These are phyloP conservation scores for Cryomyces antarcticus DNA, from an alignment of 495 filamentous ascomycete species.

Conservation along the genomic window DNA sequence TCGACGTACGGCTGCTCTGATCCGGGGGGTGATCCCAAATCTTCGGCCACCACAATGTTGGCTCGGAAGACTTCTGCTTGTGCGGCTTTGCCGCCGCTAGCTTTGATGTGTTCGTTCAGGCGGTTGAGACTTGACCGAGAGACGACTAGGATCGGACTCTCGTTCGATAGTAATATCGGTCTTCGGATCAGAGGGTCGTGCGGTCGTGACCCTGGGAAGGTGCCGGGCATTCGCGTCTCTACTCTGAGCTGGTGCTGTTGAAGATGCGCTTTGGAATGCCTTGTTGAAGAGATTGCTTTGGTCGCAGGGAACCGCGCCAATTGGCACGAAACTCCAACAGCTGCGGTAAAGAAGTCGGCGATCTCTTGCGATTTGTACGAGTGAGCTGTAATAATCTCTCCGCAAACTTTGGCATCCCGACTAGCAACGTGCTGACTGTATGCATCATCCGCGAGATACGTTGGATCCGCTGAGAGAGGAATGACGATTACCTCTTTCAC, in stretches of 20 bases:
- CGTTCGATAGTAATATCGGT: conserved; percentile 73
- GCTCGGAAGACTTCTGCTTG: conserved; percentile 59
- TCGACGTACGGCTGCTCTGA: conserved; percentile 36
- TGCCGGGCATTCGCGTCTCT: conserved; percentile 25
- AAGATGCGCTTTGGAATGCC: conserved; percentile 45
- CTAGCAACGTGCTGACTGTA: conserved; percentile 7
- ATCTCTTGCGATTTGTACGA: conserved; percentile 43
- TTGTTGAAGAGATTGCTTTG: conserved; percentile 29
- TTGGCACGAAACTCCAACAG: conserved; percentile 55
- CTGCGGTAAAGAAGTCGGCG: conserved; percentile 50
- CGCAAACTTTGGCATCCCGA: conserved; percentile 45
- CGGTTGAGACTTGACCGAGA: conserved; percentile 57
- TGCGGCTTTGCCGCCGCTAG: conserved; percentile 33
- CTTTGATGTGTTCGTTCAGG: conserved; percentile 49
- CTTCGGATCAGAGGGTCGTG: conserved; percentile 16
- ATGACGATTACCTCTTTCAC: conserved; percentile 32
- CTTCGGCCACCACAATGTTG: conserved; percentile 56
- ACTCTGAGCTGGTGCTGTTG: conserved; percentile 23
- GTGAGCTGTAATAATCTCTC: conserved; percentile 47
- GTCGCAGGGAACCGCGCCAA: conserved; percentile 64
- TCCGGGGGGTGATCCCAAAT: conserved; percentile 19
- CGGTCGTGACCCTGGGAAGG: conserved; percentile 31
- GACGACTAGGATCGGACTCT: conserved; percentile 76
- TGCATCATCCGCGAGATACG: conserved; percentile 23
- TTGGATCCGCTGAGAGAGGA: conserved; percentile 38